phyloP scores from a whole-genome alignment of 306 rosid species.

The Astragalus membranaceus region DNA sequence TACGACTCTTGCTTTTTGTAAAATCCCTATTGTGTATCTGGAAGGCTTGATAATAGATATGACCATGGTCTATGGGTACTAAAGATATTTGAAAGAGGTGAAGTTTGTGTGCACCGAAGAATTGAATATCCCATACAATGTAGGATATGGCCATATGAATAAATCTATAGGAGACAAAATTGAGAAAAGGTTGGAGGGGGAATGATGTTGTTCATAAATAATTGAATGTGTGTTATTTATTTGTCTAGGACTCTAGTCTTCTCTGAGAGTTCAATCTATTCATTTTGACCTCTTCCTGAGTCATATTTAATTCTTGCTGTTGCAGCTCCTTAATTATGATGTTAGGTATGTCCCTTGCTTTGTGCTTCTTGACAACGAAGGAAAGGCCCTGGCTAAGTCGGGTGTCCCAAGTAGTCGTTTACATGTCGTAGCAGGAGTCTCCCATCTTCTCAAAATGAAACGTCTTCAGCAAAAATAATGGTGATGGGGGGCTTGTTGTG shows the following conservation, averaged over 20 bases:
- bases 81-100: not conserved
- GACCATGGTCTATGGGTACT: not conserved
- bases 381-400: constrained; percentile 78
- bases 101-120: not conserved
- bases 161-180: not conserved
- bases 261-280: not conserved
- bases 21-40: too few relatives aligned
- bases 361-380: constrained; percentile 72
- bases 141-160: not conserved
- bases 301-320: not conserved
- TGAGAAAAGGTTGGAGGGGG: not conserved
- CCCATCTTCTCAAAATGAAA: constrained; percentile 84
- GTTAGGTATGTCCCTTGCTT: constrained; percentile 86
- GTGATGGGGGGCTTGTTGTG: not conserved
- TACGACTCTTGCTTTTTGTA: too few relatives aligned
- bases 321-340: constrained; percentile 86
- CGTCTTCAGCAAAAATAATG: constrained; percentile 29
- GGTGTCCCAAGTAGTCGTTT: constrained; percentile 76
- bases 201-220: not conserved
- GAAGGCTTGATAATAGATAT: not conserved
- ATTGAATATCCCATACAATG: not conserved
- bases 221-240: not conserved
- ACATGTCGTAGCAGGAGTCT: constrained; percentile 76
- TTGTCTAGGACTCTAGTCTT: not conserved
- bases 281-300: constrained; percentile 8